A percentile compares a stretch with the other conserved stretches of the same genome.
These are phyloP conservation scores for Sphagnum fallax DNA, from an alignment of 228 moss, liverwort and hornwort species.

Conservation along the genomic window DNA sequence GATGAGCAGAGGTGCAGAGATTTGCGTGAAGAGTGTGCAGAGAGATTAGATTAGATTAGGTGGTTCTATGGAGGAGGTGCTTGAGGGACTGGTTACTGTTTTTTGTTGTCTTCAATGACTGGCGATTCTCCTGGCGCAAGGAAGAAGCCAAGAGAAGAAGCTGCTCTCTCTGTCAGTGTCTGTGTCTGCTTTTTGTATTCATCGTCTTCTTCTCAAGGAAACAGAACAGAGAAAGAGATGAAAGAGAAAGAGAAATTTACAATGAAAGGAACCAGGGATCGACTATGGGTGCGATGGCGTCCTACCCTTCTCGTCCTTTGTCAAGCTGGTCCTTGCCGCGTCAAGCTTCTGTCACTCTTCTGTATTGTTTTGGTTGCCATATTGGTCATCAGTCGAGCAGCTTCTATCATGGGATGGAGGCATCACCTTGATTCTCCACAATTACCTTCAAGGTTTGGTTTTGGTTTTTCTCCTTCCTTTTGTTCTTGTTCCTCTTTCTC, in stretches of 20 bases:
- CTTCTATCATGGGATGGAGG: constrained; percentile 73
- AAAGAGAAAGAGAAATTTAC: constrained; percentile 51
- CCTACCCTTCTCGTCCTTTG: constrained; percentile 8
- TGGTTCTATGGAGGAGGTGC: not conserved
- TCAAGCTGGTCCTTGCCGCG: constrained; percentile 16
- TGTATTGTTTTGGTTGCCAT: constrained; percentile 20
- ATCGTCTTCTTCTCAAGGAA: constrained; percentile 11
- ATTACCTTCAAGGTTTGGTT: constrained; percentile 8
- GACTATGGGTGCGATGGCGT: constrained; percentile 60
- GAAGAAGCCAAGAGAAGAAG: constrained; percentile 8
- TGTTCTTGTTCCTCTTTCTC: no score
- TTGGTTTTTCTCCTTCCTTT: not conserved
- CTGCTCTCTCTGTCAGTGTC: not conserved
- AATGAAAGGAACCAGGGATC: constrained; percentile 77
- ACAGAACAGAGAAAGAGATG: no score
- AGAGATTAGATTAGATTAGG: not conserved
- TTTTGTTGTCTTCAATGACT: not conserved
- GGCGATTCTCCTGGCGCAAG: not conserved
- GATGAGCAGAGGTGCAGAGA: no score
- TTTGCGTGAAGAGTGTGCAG: no score
- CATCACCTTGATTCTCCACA: constrained; percentile 13
- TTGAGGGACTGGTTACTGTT: not conserved
- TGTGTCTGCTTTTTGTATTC: constrained; percentile 14
- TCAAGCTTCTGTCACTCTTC: constrained; percentile 34
- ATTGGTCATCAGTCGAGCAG: constrained; percentile 40